Evolutionary conservation across 257 asterid species (phyloP).

Genomic region (Ballota nigra): DNA sequence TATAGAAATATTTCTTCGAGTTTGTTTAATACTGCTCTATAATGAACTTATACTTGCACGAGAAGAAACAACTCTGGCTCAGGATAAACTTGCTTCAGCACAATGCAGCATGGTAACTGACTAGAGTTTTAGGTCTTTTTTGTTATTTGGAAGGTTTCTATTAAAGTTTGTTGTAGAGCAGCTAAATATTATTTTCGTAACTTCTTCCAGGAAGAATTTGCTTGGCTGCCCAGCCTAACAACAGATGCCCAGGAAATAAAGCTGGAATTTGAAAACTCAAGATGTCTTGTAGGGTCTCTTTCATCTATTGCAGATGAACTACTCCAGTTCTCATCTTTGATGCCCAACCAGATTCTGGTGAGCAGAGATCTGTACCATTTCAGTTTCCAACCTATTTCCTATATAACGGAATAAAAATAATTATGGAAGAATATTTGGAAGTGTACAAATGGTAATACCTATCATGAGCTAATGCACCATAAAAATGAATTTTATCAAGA

Average conservation of each 20-base stretch:
- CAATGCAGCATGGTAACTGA: conserved; percentile 39
- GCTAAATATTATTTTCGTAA: conserved; percentile 16
- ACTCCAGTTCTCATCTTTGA: conserved; percentile 36
- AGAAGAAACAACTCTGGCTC: conserved; percentile 64
- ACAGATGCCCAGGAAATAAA: conserved; percentile 53
- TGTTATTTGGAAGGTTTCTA: background rate
- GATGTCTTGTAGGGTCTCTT: conserved; percentile 38
- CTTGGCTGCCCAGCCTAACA: conserved; percentile 41
- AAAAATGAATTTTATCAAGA: background rate
- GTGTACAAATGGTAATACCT: background rate
- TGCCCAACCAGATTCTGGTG: conserved; percentile 47
- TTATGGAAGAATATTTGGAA: no score
- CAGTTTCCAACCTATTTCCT: background rate
- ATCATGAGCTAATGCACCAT: background rate
- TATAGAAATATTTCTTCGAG: conserved; percentile 6
- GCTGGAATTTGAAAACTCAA: conserved; percentile 60
- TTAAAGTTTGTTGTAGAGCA: background rate
- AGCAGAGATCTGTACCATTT: conserved; percentile 37
- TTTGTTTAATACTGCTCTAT: conserved; percentile 48
- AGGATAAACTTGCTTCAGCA: conserved; percentile 48
- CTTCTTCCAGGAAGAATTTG: conserved; percentile 60
- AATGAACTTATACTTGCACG: conserved; percentile 58
- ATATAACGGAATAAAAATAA: background rate
- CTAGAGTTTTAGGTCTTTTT: conserved; percentile 21
- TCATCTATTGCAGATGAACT: conserved; percentile 62